phyloP scores from a whole-genome alignment of 2,329 filamentous ascomycete species.

The Aspergillus sp. region DNA sequence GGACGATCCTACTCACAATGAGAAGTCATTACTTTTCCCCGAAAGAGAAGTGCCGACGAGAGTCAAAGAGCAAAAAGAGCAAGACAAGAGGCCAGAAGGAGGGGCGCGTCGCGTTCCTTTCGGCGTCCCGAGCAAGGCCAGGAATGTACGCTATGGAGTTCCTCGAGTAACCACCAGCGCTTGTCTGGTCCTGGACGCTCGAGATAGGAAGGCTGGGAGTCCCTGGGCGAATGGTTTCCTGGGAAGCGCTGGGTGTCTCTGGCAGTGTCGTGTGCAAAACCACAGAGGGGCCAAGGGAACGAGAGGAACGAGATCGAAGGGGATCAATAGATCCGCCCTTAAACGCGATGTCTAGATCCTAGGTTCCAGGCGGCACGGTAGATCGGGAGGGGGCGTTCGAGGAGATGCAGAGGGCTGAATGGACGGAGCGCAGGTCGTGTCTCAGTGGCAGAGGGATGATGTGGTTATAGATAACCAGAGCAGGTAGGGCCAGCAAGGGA shows the following conservation, averaged over 20 bases:
- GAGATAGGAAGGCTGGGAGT: not conserved
- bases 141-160: constrained; percentile 42
- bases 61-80: constrained; percentile 8
- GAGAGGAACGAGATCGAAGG: constrained; percentile 11
- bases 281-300: constrained; percentile 4
- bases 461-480: constrained; percentile 18
- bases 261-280: not conserved
- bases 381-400: constrained; percentile 1
- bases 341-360: constrained; percentile 16
- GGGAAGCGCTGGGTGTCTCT: constrained; percentile 23
- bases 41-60: constrained; percentile 17
- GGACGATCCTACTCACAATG: constrained; percentile 39
- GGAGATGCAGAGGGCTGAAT: not conserved
- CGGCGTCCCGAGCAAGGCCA: constrained; percentile 39
- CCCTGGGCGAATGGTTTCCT: constrained; percentile 13
- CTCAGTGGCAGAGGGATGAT: constrained; percentile 24
- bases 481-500: constrained; percentile 22
- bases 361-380: constrained; percentile 6
- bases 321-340: constrained; percentile 18
- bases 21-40: constrained; percentile 37
- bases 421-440: constrained; percentile 10
- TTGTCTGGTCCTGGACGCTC: constrained; percentile 4
- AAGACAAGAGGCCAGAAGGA: constrained; percentile 13
- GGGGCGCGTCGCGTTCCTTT: constrained; percentile 40
- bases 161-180: constrained; percentile 34